Conservation (phyloP, 1,284 basidiomycete genomes). For the Cutaneotrichosporon arboriforme region DNA sequence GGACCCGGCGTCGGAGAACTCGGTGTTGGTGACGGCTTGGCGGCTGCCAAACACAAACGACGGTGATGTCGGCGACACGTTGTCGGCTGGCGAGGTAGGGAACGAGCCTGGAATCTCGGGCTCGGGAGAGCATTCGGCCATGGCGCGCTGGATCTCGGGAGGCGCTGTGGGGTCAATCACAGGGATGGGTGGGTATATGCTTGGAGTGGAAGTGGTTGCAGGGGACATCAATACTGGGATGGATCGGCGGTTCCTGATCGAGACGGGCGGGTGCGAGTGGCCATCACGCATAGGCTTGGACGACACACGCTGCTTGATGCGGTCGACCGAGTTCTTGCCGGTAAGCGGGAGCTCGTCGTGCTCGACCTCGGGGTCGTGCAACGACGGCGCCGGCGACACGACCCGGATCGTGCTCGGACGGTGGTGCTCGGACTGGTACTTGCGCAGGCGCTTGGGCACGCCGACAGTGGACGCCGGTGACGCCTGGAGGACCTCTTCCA, state of each 20-base stretch:
- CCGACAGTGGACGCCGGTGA: slow-evolving; percentile 44
- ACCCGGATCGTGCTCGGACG: slow-evolving; percentile 39
- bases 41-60: slow-evolving; percentile 28
- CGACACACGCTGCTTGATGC: slow-evolving; percentile 32
- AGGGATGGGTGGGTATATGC: slow-evolving; percentile 1
- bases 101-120: slow-evolving; percentile 9
- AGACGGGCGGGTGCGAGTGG: background rate
- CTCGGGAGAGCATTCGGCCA: background rate
- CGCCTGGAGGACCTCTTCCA: slow-evolving; percentile 24
- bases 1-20: slow-evolving; percentile 36
- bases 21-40: slow-evolving; percentile 20
- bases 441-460: slow-evolving; percentile 31
- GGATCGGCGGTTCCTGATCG: slow-evolving; percentile 24
- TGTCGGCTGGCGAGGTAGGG: background rate
- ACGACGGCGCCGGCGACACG: slow-evolving; percentile 25
- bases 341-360: slow-evolving; percentile 35
- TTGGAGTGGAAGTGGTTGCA: background rate
- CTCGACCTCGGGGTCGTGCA: background rate
- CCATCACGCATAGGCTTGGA: slow-evolving; percentile 23
- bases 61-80: slow-evolving; percentile 1
- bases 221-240: slow-evolving; percentile 29
- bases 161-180: background rate
- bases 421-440: slow-evolving; percentile 19
- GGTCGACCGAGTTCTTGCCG: slow-evolving; percentile 18
- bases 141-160: background rate